Conservation (phyloP, 768 basidiomycete species). For the Sporobolomyces roseus region DNA sequence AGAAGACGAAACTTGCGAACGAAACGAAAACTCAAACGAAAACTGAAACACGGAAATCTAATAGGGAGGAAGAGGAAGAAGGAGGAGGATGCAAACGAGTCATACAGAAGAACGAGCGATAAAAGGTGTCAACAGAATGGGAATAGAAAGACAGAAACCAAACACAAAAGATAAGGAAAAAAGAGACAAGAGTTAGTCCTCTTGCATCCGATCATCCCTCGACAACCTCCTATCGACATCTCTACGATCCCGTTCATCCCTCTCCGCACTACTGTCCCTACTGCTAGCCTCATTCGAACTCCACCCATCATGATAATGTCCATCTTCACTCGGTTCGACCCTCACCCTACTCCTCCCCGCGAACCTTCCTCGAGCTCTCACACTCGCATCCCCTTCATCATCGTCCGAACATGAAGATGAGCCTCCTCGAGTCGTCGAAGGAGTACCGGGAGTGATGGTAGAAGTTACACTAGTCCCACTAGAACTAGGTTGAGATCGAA, state of each 20-base stretch:
- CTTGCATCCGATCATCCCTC: neutral
- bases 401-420: neutral
- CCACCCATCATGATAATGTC: conserved; percentile 16
- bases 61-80: too few relatives aligned
- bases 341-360: neutral
- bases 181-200: neutral
- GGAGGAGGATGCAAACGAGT: too few relatives aligned
- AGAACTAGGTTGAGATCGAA: conserved; percentile 3
- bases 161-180: neutral
- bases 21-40: too few relatives aligned
- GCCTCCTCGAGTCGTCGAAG: conserved; percentile 14
- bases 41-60: too few relatives aligned
- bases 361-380: conserved; percentile 2
- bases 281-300: neutral
- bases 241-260: neutral
- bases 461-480: conserved; percentile 14
- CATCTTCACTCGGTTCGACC: conserved; percentile 7
- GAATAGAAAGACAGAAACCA: neutral
- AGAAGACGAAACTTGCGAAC: too few relatives aligned
- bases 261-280: conserved; percentile 10
- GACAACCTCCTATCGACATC: neutral
- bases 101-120: too few relatives aligned
- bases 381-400: neutral
- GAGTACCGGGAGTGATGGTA: conserved; percentile 11
- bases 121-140: neutral